Evolutionary conservation across 306 rosid genomes (phyloP).

Genomic region (Castanospermum australe): DNA sequence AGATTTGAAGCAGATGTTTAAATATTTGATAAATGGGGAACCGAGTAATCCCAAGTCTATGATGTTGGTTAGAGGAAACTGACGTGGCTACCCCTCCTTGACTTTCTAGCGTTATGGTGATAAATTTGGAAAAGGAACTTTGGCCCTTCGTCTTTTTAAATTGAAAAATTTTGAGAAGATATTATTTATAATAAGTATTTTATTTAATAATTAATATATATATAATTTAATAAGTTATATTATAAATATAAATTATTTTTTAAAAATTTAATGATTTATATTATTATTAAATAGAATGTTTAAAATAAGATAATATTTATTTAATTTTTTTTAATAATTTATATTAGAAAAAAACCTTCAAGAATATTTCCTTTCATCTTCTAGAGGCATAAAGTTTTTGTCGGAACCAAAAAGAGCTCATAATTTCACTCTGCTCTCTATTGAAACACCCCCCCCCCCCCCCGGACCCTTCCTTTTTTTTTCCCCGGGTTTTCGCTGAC

Average conservation of each 20-base stretch:
- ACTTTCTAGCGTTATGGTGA: constrained; percentile 25
- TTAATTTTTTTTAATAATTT: too few species aligned
- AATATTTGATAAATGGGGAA: constrained; percentile 12
- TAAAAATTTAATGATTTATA: too few species aligned
- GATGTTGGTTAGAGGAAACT: constrained; percentile 25
- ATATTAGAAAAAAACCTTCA: constrained; percentile 9
- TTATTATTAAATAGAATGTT: too few species aligned
- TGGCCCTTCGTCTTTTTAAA: not conserved
- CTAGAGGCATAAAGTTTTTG: not conserved
- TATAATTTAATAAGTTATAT: too few species aligned
- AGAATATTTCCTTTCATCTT: constrained; percentile 14
- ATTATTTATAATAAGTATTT: too few species aligned
- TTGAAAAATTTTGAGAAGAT: too few species aligned
- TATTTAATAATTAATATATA: too few species aligned
- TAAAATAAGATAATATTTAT: too few species aligned
- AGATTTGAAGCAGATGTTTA: not conserved
- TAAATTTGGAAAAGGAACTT: not conserved
- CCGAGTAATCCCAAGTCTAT: constrained; percentile 41
- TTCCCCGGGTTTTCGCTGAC: not conserved
- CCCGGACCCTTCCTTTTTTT: not conserved
- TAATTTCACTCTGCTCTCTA: not conserved
- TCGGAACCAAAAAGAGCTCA: not conserved
- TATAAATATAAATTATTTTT: too few species aligned
- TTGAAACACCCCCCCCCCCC: too few species aligned
- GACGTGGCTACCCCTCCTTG: constrained; percentile 58